Conservation (phyloP, 306 rosid genomes). For the Quercus ilex region DNA sequence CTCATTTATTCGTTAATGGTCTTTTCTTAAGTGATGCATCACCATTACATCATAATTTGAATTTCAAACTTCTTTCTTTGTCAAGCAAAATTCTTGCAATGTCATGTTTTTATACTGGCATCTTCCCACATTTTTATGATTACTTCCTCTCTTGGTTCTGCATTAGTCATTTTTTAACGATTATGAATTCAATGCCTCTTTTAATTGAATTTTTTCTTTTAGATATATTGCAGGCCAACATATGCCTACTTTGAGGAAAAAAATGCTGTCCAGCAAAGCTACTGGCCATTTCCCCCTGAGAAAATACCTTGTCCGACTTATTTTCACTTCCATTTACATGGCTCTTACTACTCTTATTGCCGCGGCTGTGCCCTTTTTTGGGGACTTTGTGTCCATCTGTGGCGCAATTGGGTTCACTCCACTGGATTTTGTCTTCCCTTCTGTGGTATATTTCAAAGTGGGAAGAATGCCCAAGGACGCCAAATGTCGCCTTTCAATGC, state of each 20-base stretch:
- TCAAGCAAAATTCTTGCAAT: too few species aligned
- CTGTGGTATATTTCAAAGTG: slow-evolving; percentile 62
- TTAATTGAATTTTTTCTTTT: slow-evolving; percentile 19
- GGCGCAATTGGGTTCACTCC: slow-evolving; percentile 78
- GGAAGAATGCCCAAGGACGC: slow-evolving; percentile 32
- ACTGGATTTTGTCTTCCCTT: slow-evolving; percentile 68
- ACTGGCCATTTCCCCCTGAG: slow-evolving; percentile 6
- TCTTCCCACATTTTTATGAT: too few species aligned
- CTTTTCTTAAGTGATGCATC: too few species aligned
- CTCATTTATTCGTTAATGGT: too few species aligned
- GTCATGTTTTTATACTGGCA: too few species aligned
- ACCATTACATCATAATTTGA: too few species aligned
- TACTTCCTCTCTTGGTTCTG: too few species aligned
- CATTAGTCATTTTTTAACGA: background rate
- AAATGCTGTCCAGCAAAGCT: slow-evolving; percentile 26
- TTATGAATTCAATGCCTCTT: background rate
- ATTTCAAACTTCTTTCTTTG: too few species aligned
- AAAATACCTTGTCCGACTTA: slow-evolving; percentile 31
- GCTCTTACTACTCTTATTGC: slow-evolving; percentile 51
- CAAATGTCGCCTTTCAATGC: slow-evolving; percentile 31
- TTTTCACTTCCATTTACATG: slow-evolving; percentile 44
- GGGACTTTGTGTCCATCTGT: slow-evolving; percentile 69
- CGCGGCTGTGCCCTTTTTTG: slow-evolving; percentile 68
- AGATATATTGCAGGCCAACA: slow-evolving; percentile 84
- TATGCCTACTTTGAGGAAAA: slow-evolving; percentile 64